Evolutionary conservation across 2,329 filamentous ascomycete genomes (phyloP).

Genomic region (Neurospora sp.): DNA sequence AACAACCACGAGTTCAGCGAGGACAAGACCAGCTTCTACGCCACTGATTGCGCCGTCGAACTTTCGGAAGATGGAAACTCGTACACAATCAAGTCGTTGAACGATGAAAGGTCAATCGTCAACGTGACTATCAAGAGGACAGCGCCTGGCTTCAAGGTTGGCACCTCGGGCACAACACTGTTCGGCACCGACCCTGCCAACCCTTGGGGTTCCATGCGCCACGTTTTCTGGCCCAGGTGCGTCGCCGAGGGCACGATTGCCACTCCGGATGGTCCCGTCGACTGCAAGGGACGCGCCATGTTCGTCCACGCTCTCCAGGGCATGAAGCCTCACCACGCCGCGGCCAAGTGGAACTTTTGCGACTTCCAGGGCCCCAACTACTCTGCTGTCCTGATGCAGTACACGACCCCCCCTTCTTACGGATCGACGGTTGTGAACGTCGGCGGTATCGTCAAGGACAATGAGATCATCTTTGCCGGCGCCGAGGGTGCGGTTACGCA

Average conservation of each 20-base stretch:
- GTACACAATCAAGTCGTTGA: constrained; percentile 86
- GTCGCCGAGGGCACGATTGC: constrained; percentile 73
- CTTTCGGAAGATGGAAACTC: constrained; percentile 73
- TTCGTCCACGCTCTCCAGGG: constrained; percentile 85
- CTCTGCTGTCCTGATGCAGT: constrained; percentile 93
- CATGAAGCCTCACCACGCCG: constrained; percentile 98
- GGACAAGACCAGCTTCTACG: constrained; percentile 74
- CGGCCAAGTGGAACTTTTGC: constrained; percentile 85
- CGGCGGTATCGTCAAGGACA: constrained; percentile 72
- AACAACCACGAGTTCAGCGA: constrained; percentile 75
- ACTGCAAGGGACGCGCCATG: constrained; percentile 71
- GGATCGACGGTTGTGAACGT: constrained; percentile 76
- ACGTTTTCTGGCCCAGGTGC: constrained; percentile 91
- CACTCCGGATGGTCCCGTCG: constrained; percentile 69
- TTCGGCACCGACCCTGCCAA: constrained; percentile 79
- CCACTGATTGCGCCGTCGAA: constrained; percentile 75
- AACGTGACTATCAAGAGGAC: constrained; percentile 72
- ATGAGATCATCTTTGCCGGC: constrained; percentile 67
- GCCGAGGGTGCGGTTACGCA: constrained; percentile 58
- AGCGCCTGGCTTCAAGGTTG: constrained; percentile 74
- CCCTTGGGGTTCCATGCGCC: constrained; percentile 88
- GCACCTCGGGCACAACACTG: constrained; percentile 72
- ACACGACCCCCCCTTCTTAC: constrained; percentile 86
- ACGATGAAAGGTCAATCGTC: constrained; percentile 70
- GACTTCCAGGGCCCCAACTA: constrained; percentile 82